phyloP scores from a whole-genome alignment of 805 yeast genomes.

The Tetrapisispora namnaoensis region DNA sequence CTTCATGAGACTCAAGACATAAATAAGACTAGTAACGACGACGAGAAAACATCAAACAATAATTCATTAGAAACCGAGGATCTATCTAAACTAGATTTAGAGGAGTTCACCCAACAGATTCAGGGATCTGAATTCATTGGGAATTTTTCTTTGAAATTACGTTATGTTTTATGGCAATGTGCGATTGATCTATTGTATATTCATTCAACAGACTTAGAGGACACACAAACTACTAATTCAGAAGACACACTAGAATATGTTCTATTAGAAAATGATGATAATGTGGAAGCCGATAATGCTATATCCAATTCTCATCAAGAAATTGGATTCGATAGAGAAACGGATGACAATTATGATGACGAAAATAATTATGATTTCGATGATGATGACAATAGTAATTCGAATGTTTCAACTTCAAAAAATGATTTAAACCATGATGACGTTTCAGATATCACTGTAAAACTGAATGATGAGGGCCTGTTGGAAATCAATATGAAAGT shows the following conservation, averaged over 20 bases:
- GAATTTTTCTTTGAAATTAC: conserved; percentile 50
- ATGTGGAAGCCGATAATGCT: background rate
- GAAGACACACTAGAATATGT: conserved; percentile 8
- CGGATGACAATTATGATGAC: background rate
- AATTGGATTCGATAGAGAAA: background rate
- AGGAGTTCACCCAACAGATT: conserved; percentile 32
- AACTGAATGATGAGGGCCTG: background rate
- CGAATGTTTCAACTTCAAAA: conserved; percentile 2
- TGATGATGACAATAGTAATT: conserved; percentile 3
- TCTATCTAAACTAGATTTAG: conserved; percentile 33
- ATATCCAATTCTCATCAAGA: background rate
- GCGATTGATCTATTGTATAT: conserved; percentile 28
- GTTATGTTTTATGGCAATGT: conserved; percentile 65
- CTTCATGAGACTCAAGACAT: background rate
- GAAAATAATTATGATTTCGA: background rate
- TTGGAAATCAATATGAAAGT: conserved; percentile 28
- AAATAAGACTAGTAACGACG: background rate
- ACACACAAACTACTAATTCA: conserved; percentile 11
- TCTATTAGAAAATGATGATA: conserved; percentile 4
- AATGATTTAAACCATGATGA: conserved; percentile 3
- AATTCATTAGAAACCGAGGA: conserved; percentile 9
- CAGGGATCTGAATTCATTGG: conserved; percentile 41
- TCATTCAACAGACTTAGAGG: conserved; percentile 29
- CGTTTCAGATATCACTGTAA: background rate
- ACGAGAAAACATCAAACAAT: background rate